These are phyloP conservation scores for Juglanconis oblonga DNA, from an alignment of 2,329 filamentous ascomycete genomes.

Conservation along the genomic window DNA sequence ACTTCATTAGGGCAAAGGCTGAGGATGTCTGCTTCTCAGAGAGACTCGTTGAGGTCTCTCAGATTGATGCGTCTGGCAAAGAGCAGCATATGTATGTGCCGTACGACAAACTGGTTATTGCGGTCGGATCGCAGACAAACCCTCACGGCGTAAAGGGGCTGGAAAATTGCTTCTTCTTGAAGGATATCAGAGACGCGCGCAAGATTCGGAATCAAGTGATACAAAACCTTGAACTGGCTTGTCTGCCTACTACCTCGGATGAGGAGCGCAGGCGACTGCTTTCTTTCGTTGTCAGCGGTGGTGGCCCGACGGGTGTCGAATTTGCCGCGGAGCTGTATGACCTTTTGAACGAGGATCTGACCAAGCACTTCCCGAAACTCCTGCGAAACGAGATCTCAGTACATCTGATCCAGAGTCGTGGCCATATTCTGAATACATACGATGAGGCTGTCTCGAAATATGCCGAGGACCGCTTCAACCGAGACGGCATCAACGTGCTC, in stretches of 20 bases:
- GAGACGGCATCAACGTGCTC: slow-evolving; percentile 86
- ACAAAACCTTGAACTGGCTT: slow-evolving; percentile 84
- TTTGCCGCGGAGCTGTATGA: slow-evolving; percentile 97
- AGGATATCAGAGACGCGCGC: slow-evolving; percentile 90
- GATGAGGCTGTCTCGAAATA: slow-evolving; percentile 92
- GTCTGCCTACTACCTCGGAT: slow-evolving; percentile 87
- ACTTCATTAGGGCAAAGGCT: slow-evolving; percentile 85
- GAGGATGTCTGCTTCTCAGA: slow-evolving; percentile 89
- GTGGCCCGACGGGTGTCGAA: slow-evolving; percentile 93
- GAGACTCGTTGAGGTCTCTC: slow-evolving; percentile 84
- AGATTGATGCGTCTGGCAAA: slow-evolving; percentile 67
- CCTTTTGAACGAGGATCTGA: slow-evolving; percentile 91
- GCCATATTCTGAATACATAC: slow-evolving; percentile 96
- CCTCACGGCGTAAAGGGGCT: slow-evolving; percentile 93
- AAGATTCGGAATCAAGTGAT: slow-evolving; percentile 85
- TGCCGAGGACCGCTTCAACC: slow-evolving; percentile 84
- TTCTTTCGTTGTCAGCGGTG: slow-evolving; percentile 94
- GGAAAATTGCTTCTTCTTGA: slow-evolving; percentile 91
- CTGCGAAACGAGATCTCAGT: slow-evolving; percentile 98
- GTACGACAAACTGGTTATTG: slow-evolving; percentile 94
- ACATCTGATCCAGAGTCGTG: slow-evolving; percentile 90
- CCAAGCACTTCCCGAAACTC: slow-evolving; percentile 77
- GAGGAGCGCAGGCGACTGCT: slow-evolving; percentile 82
- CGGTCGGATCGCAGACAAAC: slow-evolving; percentile 89
- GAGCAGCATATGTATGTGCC: slow-evolving; percentile 85